Conservation (phyloP, 2,329 filamentous ascomycete genomes). For the Fusarium robinianum region DNA sequence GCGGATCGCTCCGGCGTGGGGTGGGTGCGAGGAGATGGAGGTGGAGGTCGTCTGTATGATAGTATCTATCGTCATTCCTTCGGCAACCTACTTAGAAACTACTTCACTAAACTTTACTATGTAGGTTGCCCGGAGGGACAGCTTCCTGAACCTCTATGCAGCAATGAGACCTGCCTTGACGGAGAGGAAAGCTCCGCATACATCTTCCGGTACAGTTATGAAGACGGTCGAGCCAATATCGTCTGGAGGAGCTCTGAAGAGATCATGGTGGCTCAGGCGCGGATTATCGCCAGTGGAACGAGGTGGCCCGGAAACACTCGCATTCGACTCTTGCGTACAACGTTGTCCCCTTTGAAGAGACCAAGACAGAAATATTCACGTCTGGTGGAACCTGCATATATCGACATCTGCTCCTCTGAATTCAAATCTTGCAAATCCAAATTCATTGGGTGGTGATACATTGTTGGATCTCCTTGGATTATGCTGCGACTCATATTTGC, state of each 20-base stretch:
- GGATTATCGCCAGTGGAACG: slow-evolving; percentile 18
- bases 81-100: too few species aligned
- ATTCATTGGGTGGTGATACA: slow-evolving; percentile 5
- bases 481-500: too few species aligned
- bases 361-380: slow-evolving; percentile 10
- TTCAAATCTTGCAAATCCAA: slow-evolving; percentile 5
- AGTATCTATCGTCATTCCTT: too few species aligned
- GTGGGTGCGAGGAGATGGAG: too few species aligned
- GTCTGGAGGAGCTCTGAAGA: slow-evolving; percentile 17
- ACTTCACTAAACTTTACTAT: too few species aligned
- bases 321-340: slow-evolving; percentile 10
- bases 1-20: too few species aligned
- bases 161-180: slow-evolving; percentile 10
- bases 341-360: slow-evolving; percentile 17
- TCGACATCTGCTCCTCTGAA: slow-evolving; percentile 15
- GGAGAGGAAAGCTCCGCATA: slow-evolving; percentile 14
- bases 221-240: slow-evolving; percentile 15
- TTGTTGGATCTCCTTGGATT: slow-evolving; percentile 3
- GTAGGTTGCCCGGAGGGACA: too few species aligned
- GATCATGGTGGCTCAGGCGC: slow-evolving; percentile 8
- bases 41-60: too few species aligned
- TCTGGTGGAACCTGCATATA: slow-evolving; percentile 21
- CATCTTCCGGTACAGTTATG: slow-evolving; percentile 17
- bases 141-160: slow-evolving; percentile 7
- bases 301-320: slow-evolving; percentile 21